Conservation (phyloP, 2,329 filamentous ascomycete genomes). For the Paracoccidioides brasiliensis region DNA sequence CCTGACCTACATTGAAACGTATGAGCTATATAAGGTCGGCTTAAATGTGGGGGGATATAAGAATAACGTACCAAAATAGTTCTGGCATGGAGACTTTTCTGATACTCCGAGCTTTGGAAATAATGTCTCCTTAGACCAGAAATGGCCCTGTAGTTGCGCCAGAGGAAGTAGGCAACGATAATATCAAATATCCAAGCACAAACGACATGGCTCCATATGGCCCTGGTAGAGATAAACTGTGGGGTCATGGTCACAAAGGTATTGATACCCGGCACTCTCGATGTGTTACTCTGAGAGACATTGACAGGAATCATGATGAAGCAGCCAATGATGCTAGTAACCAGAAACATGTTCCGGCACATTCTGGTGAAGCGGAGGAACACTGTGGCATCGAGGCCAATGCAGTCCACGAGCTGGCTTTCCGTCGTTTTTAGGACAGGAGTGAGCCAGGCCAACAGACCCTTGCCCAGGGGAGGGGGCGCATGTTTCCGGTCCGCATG, state of each 20-base stretch:
- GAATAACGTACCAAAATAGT: conserved; percentile 39
- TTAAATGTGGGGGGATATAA: neutral
- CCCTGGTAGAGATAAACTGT: conserved; percentile 33
- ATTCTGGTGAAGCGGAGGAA: conserved; percentile 83
- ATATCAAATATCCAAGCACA: conserved; percentile 55
- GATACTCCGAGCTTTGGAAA: conserved; percentile 77
- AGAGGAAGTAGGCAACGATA: conserved; percentile 69
- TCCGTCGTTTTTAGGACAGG: conserved; percentile 71
- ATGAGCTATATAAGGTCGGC: neutral
- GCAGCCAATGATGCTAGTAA: conserved; percentile 59
- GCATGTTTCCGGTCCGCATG: conserved; percentile 83
- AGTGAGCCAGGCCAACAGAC: conserved; percentile 74
- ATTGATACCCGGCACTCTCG: conserved; percentile 13
- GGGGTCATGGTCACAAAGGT: conserved; percentile 38
- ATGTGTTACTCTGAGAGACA: conserved; percentile 38
- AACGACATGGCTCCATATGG: conserved; percentile 47
- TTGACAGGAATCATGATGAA: conserved; percentile 73
- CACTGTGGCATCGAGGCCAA: conserved; percentile 81
- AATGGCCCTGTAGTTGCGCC: conserved; percentile 77
- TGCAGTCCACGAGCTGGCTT: conserved; percentile 59
- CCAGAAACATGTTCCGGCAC: conserved; percentile 79
- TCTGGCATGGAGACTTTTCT: conserved; percentile 67
- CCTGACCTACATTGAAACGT: conserved; percentile 45
- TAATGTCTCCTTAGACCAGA: conserved; percentile 59
- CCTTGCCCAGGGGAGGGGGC: conserved; percentile 73